Evolutionary conservation across 192 early-diverging fungal species (phyloP).

Genomic region (Coemansia sp.): DNA sequence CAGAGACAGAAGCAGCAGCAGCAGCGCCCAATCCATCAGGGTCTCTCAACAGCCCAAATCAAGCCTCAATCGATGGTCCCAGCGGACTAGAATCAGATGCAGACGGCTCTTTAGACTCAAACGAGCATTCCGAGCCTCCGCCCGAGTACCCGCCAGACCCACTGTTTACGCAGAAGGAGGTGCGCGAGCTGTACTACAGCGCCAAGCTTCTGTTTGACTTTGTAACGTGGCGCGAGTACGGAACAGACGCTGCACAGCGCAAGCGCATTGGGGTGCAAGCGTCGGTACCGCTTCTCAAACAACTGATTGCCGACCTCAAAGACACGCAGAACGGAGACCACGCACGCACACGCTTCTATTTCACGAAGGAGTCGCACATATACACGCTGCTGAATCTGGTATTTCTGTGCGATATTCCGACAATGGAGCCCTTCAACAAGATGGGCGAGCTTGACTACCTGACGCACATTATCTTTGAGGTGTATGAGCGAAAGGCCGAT

Average conservation of each 20-base stretch:
- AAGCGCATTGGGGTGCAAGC: conserved; percentile 82
- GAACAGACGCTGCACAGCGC: conserved; percentile 80
- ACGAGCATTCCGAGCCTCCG: not conserved
- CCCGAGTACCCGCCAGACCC: conserved; percentile 50
- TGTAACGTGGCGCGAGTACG: conserved; percentile 92
- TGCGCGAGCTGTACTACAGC: conserved; percentile 74
- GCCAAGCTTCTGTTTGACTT: conserved; percentile 91
- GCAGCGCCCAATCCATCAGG: too few species aligned
- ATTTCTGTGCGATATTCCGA: conserved; percentile 80
- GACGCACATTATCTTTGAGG: conserved; percentile 96
- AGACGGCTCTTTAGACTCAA: not conserved
- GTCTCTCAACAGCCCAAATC: not conserved
- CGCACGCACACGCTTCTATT: conserved; percentile 78
- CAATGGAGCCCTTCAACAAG: conserved; percentile 60
- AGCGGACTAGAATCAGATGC: not conserved
- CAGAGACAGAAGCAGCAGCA: not conserved
- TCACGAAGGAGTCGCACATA: conserved; percentile 94
- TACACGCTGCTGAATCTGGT: conserved; percentile 92
- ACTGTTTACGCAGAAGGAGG: conserved; percentile 53
- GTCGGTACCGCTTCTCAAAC: conserved; percentile 71
- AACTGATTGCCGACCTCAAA: conserved; percentile 74
- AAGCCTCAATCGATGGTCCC: not conserved
- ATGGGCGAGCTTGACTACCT: conserved; percentile 93
- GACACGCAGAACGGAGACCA: conserved; percentile 16
- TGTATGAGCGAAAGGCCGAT: conserved; percentile 80